Conservation (phyloP, 805 yeast species). For the Yarrowia sp. region DNA sequence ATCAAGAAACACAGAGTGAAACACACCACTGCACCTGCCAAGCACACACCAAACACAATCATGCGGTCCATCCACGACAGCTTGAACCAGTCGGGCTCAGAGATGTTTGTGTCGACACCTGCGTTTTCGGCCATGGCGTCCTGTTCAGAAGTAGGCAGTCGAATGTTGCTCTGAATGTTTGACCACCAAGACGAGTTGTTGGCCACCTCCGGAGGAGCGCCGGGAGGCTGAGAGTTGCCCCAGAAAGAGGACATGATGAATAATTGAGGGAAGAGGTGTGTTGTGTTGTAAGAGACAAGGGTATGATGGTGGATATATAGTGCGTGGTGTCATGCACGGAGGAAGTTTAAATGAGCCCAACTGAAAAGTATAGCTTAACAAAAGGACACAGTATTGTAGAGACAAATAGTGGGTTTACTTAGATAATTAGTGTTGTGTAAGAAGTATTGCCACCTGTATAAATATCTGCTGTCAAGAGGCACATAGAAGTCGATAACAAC, state of each 20-base stretch:
- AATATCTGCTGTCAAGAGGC: no score
- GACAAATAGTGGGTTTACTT: no score
- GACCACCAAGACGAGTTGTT: conserved; percentile 27
- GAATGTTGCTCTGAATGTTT: conserved; percentile 1
- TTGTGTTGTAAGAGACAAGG: background rate
- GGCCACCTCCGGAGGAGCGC: conserved; percentile 4
- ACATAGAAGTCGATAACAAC: no score
- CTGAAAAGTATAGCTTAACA: no score
- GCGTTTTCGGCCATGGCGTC: conserved; percentile 35
- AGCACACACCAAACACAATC: conserved; percentile 70
- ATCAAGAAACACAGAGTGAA: conserved; percentile 77
- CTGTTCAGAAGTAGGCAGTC: conserved; percentile 28
- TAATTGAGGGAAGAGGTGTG: background rate
- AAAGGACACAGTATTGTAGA: no score
- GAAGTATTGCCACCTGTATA: no score
- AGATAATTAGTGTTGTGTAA: no score
- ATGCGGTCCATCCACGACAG: conserved; percentile 75
- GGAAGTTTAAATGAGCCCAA: no score
- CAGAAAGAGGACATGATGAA: conserved; percentile 23
- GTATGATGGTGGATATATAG: background rate
- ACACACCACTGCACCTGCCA: conserved; percentile 74
- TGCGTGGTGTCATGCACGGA: no score
- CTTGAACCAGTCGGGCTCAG: conserved; percentile 43
- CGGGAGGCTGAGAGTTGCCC: conserved; percentile 19
- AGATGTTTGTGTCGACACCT: background rate